Conservation (phyloP, 495 filamentous ascomycete genomes). For the Penicillium flavigenum region DNA sequence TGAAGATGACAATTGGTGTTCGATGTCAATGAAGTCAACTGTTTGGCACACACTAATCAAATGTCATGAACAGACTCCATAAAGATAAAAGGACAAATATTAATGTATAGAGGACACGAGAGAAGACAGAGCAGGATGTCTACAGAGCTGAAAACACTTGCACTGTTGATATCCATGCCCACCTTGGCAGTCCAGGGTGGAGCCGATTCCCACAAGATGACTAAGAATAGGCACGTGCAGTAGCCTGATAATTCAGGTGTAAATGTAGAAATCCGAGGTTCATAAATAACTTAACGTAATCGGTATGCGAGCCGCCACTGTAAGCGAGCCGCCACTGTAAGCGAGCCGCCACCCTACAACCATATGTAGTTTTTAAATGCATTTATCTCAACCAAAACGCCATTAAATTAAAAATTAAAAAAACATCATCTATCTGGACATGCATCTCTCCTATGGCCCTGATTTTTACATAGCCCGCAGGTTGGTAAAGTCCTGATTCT, state of each 20-base stretch:
- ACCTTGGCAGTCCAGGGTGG: background rate
- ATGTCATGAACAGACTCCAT: background rate
- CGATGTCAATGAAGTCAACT: background rate
- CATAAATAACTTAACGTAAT: no score
- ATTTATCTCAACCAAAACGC: no score
- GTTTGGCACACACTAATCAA: background rate
- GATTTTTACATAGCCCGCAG: no score
- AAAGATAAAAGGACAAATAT: background rate
- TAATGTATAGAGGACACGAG: background rate
- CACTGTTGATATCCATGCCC: slow-evolving; percentile 5
- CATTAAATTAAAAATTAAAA: no score
- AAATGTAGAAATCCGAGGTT: no score
- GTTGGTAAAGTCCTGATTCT: no score
- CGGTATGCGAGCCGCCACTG: no score
- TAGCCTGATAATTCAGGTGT: background rate
- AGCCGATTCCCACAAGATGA: background rate
- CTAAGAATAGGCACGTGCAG: slow-evolving; percentile 3
- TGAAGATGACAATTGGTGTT: slow-evolving; percentile 3
- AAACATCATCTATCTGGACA: no score
- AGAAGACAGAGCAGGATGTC: background rate
- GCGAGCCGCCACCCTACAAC: no score
- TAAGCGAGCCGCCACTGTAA: no score
- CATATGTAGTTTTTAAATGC: no score
- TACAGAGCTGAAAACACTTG: background rate
- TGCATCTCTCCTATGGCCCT: no score